phyloP scores from a whole-genome alignment of 75 land plant genomes.

The Cryptomeria japonica region DNA sequence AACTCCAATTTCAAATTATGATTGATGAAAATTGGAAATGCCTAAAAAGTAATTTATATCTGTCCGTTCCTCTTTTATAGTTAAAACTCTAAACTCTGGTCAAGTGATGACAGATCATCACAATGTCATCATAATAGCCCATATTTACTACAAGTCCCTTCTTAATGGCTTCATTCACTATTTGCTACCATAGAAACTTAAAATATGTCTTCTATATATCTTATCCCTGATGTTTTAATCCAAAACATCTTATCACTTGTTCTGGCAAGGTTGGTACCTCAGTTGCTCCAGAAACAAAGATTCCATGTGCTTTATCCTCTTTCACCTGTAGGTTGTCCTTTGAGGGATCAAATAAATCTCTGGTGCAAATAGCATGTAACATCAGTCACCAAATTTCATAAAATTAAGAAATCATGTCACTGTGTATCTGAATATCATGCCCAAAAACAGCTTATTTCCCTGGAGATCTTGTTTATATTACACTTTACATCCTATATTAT shows the following conservation, averaged over 20 bases:
- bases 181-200: neutral
- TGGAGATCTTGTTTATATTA: neutral
- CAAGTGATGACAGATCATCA: neutral
- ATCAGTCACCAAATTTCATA: neutral
- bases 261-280: slow-evolving; percentile 47
- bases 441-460: neutral
- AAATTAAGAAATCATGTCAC: neutral
- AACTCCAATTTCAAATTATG: neutral
- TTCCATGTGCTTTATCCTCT: slow-evolving; percentile 66
- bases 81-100: neutral
- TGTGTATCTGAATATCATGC: neutral
- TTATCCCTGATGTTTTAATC: neutral
- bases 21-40: neutral
- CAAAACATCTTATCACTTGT: neutral
- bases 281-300: slow-evolving; percentile 60
- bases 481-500: neutral
- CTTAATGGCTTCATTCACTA: neutral
- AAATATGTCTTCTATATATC: neutral
- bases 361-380: slow-evolving; percentile 18
- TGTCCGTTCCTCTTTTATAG: neutral
- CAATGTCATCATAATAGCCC: neutral
- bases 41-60: neutral
- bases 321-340: slow-evolving; percentile 80
- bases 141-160: neutral
- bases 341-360: slow-evolving; percentile 83